Evolutionary conservation across 2,329 filamentous ascomycete genomes (phyloP).

Genomic region (Xylariaceae sp.): DNA sequence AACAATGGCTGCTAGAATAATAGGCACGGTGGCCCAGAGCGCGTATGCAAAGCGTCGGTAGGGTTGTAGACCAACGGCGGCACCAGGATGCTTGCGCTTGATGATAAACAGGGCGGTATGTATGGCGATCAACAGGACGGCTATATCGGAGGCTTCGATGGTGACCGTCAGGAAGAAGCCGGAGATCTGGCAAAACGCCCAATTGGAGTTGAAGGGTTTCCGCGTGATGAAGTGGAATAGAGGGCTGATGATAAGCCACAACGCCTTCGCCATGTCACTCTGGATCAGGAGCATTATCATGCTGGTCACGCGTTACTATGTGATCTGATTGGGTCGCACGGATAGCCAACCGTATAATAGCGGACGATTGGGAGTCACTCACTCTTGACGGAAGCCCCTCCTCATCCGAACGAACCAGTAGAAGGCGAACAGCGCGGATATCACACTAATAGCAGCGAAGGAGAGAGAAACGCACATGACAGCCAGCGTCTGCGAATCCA

Average conservation of each 20-base stretch:
- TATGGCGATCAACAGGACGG: constrained; percentile 66
- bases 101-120: constrained; percentile 71
- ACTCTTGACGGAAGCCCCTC: constrained; percentile 69
- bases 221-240: constrained; percentile 53
- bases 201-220: constrained; percentile 34
- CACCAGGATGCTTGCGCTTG: constrained; percentile 42
- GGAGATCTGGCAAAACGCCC: constrained; percentile 59
- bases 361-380: constrained; percentile 29
- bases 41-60: constrained; percentile 57
- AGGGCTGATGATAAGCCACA: constrained; percentile 64
- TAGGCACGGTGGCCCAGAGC: constrained; percentile 52
- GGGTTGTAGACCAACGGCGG: constrained; percentile 62
- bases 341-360: neutral
- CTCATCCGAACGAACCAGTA: constrained; percentile 73
- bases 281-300: constrained; percentile 70
- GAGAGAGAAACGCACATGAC: constrained; percentile 40
- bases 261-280: constrained; percentile 64
- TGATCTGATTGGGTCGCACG: neutral
- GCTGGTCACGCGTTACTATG: constrained; percentile 37
- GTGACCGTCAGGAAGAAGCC: constrained; percentile 63
- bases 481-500: constrained; percentile 20
- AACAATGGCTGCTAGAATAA: constrained; percentile 46
- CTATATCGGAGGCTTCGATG: constrained; percentile 66
- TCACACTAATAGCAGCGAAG: constrained; percentile 48
- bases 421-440: constrained; percentile 51